A percentile compares a stretch with the other conserved stretches of the same genome.
phyloP scores from a whole-genome alignment of 176 grass and related monocot genomes.

The Oryza meyeriana region DNA sequence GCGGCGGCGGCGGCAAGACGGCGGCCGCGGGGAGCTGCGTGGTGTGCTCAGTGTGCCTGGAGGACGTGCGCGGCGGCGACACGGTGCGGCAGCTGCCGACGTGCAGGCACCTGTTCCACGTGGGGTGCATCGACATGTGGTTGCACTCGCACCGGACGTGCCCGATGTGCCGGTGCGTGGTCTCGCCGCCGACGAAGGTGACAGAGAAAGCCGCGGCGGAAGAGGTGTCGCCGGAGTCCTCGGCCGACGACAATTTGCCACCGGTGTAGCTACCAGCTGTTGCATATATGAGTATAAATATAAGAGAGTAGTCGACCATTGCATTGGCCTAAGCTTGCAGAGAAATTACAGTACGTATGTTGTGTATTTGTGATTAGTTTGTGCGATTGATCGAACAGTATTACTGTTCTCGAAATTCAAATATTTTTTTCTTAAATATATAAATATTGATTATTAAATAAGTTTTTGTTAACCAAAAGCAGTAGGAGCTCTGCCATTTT shows the following conservation, averaged over 20 bases:
- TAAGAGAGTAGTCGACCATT: background rate
- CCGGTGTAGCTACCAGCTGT: constrained; percentile 26
- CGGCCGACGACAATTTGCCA: background rate
- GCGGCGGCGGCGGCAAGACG: background rate
- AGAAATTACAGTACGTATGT: background rate
- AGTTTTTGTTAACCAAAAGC: too few relatives aligned
- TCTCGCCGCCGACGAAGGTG: background rate
- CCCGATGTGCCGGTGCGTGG: constrained; percentile 47
- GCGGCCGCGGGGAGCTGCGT: background rate
- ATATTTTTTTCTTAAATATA: background rate
- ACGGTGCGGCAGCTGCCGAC: constrained; percentile 55
- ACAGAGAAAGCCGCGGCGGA: background rate
- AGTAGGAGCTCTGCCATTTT: too few relatives aligned
- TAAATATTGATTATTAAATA: too few relatives aligned
- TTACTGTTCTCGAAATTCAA: background rate
- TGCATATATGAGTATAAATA: background rate
- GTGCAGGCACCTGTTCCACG: constrained; percentile 79
- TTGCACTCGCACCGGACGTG: constrained; percentile 58
- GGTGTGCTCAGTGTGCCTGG: constrained; percentile 61
- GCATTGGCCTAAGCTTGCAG: too few relatives aligned
- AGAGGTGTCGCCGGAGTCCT: background rate
- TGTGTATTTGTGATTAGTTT: background rate
- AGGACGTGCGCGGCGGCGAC: constrained; percentile 54
- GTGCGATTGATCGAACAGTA: background rate
- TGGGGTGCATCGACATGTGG: constrained; percentile 65